These are phyloP conservation scores for Claviceps arundinis DNA, from an alignment of 2,329 filamentous ascomycete species.

Conservation along the genomic window DNA sequence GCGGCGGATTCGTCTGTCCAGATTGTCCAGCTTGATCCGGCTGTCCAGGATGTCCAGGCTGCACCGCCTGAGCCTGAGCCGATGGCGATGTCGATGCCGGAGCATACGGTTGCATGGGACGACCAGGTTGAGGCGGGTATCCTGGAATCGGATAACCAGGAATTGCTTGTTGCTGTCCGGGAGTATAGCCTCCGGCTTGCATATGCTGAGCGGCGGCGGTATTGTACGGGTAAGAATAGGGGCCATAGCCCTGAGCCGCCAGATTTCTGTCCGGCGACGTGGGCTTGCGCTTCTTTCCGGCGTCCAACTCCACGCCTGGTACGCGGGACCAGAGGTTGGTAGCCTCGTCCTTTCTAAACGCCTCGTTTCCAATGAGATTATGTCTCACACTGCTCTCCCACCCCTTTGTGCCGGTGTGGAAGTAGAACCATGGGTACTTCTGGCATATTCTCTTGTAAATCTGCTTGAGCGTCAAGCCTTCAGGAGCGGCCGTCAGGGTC, in stretches of 20 bases:
- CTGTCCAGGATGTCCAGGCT: conserved; percentile 13
- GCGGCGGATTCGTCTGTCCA: conserved; percentile 9
- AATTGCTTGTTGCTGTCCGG: conserved; percentile 16
- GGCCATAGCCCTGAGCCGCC: conserved; percentile 24
- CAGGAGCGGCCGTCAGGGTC: conserved; percentile 38
- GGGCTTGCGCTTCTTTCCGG: conserved; percentile 47
- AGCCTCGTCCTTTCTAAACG: conserved; percentile 44
- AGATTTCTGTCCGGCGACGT: conserved; percentile 36
- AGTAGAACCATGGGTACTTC: conserved; percentile 46
- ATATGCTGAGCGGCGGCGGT: conserved; percentile 20
- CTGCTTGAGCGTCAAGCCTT: conserved; percentile 45
- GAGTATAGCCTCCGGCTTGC: conserved; percentile 18
- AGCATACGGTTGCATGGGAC: conserved; percentile 18
- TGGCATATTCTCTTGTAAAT: conserved; percentile 49
- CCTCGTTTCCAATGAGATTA: conserved; percentile 48
- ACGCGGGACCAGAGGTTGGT: conserved; percentile 45
- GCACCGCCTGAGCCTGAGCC: conserved; percentile 8
- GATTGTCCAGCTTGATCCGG: conserved; percentile 14
- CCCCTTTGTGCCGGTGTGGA: conserved; percentile 47
- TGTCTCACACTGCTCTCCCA: conserved; percentile 54
- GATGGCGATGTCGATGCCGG: neutral
- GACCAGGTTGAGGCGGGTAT: conserved; percentile 19
- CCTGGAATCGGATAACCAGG: conserved; percentile 21
- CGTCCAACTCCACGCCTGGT: conserved; percentile 44
- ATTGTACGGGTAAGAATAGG: conserved; percentile 23